A percentile compares a stretch with the other conserved stretches of the same genome.
Conservation (phyloP, 1,284 basidiomycete genomes). For the Microbotryum silenes-acaulis region DNA sequence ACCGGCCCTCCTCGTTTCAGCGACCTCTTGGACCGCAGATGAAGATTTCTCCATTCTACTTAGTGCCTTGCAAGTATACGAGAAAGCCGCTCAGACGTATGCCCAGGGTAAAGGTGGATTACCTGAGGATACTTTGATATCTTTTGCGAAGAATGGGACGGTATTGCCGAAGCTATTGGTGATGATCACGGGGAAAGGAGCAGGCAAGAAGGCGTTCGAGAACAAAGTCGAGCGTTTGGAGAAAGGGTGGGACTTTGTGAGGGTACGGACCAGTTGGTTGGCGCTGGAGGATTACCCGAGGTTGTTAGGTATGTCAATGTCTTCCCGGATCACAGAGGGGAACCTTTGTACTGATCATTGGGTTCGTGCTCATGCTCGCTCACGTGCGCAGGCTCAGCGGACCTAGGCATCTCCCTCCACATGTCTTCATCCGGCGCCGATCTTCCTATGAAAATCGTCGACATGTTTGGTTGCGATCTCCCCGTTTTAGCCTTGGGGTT, state of each 20-base stretch:
- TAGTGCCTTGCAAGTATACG: slow-evolving; percentile 61
- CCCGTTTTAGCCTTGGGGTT: slow-evolving; percentile 89
- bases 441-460: slow-evolving; percentile 98
- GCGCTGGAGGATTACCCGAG: slow-evolving; percentile 85
- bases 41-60: slow-evolving; percentile 87
- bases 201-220: slow-evolving; percentile 68
- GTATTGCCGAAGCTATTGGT: slow-evolving; percentile 68
- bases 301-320: slow-evolving; percentile 55
- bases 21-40: slow-evolving; percentile 96
- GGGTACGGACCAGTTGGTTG: slow-evolving; percentile 68
- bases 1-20: slow-evolving; percentile 79
- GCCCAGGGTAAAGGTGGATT: background rate
- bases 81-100: slow-evolving; percentile 49
- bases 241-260: slow-evolving; percentile 67
- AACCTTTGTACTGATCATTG: background rate
- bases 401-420: slow-evolving; percentile 86
- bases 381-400: slow-evolving; percentile 62
- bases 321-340: background rate
- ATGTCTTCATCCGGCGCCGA: slow-evolving; percentile 83
- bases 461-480: slow-evolving; percentile 95
- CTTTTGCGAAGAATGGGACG: slow-evolving; percentile 66
- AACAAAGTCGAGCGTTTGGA: slow-evolving; percentile 54
- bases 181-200: slow-evolving; percentile 88
- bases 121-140: slow-evolving; percentile 37
- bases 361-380: background rate